These are phyloP conservation scores for Babesia gibsoni DNA, from an alignment of 169 alveolate species.

Conservation along the genomic window DNA sequence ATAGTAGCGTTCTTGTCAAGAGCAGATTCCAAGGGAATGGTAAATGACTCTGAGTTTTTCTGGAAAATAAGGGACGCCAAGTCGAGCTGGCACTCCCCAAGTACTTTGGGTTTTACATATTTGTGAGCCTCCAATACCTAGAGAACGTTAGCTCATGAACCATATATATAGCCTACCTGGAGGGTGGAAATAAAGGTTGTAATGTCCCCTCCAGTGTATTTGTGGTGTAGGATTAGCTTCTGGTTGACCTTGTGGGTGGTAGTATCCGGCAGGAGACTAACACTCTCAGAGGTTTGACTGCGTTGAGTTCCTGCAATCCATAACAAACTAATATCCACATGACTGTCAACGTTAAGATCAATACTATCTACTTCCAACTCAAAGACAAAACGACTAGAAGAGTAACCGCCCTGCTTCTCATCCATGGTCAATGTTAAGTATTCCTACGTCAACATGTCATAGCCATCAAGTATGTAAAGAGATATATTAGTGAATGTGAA, in stretches of 20 bases:
- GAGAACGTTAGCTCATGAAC: neutral
- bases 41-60: neutral
- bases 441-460: too few species aligned
- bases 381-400: constrained; percentile 22
- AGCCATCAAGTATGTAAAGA: too few species aligned
- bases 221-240: constrained; percentile 39
- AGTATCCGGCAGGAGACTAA: neutral
- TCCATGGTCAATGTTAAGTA: constrained; percentile 4
- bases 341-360: neutral
- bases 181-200: neutral
- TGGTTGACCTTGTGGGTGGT: constrained; percentile 26
- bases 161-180: neutral
- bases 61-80: neutral
- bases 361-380: constrained; percentile 16
- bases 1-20: constrained; percentile 24
- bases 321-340: constrained; percentile 10
- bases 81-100: constrained; percentile 42
- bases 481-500: too few species aligned
- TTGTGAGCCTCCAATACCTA: constrained; percentile 27
- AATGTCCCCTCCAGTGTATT: neutral
- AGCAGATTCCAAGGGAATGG: constrained; percentile 2
- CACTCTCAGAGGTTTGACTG: constrained; percentile 29
- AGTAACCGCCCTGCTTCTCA: neutral
- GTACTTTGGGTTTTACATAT: constrained; percentile 10
- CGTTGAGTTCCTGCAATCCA: constrained; percentile 48